Base-by-base conservation (phyloP, 768 basidiomycete species). In the Pisolithus albus region DNA sequence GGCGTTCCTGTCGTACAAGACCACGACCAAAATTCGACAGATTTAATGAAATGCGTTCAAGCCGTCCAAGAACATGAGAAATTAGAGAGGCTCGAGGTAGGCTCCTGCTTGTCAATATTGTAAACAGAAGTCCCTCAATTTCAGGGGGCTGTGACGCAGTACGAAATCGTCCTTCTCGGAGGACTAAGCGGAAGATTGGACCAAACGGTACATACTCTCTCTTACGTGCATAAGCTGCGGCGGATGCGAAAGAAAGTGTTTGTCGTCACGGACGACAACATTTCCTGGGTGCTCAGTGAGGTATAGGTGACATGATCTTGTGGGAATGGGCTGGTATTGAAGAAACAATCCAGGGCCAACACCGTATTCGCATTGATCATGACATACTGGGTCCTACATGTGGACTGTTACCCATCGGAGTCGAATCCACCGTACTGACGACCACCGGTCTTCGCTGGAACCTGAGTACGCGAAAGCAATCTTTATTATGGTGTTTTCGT, bases 371-470 rank as follows among this genome's bases (percentile, higher is more conserved):
- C 10, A 76, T 97, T 42, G 84, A 94, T 59, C 88, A 90, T 57
- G 60, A 68, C 0, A 58, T 83, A 9, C 72, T 96, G 38, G 95
- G 94, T 0, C 80, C 81, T 46, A 97, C 94, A 0, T 99, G 96
- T 64, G 96, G 95, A 0, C 77, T 98, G n/a, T 77, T 99, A 10
- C 96, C 96, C 1, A 79, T 99, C 3, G 96, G 95, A 0, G 70
- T 93, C 13, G 84, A 84, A 26, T 77, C 75, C 5, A 86, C 92
- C 0, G 67, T 80, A 15, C 71, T 99, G n/a, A 80, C 86, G 3
- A 97, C 93, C 0, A 77, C 70, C 1, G 96, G 96, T 0, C 74
- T 98, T 30, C 75, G 81, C 58, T 99, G 96, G 96, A 86, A 99
- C 67, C 66, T 97, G 42, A 78, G 94, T 88, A 60, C 42, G 40